A percentile compares a stretch with the other conserved stretches of the same genome.
Conservation (phyloP, 176 grass and related monocot species). For the Oryza meyeriana region DNA sequence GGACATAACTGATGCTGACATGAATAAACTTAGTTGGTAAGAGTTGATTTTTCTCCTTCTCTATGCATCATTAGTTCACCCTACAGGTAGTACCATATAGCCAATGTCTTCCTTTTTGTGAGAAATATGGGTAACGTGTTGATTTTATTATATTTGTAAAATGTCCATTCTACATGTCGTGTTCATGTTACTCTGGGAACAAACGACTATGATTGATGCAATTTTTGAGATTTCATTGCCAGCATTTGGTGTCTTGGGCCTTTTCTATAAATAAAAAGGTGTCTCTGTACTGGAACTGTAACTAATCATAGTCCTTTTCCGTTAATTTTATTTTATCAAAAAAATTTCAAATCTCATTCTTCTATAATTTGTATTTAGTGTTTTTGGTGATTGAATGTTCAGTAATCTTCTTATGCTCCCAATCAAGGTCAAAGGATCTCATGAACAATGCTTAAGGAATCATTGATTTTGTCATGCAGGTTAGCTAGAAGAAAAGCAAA, state of each 20-base stretch:
- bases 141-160: slow-evolving; percentile 18
- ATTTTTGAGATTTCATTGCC: not conserved
- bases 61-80: not conserved
- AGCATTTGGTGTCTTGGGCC: not conserved
- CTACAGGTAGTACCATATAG: not conserved
- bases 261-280: not conserved
- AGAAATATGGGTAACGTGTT: not conserved
- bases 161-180: not conserved
- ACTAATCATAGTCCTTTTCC: not conserved
- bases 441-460: slow-evolving; percentile 19
- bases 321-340: not conserved
- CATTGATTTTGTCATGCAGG: slow-evolving; percentile 35
- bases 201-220: not conserved
- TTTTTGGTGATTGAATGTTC: not conserved
- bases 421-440: not conserved
- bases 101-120: not conserved
- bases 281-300: not conserved
- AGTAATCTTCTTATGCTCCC: not conserved
- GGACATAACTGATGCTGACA: slow-evolving; percentile 82
- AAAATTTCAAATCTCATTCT: not conserved
- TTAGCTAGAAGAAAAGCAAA: slow-evolving; percentile 74
- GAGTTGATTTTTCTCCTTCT: slow-evolving; percentile 13
- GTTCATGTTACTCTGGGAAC: not conserved
- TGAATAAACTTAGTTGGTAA: slow-evolving; percentile 85
- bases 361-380: not conserved